Evolutionary conservation across 1,284 basidiomycete genomes (phyloP).

Genomic region (Chiua sp.): DNA sequence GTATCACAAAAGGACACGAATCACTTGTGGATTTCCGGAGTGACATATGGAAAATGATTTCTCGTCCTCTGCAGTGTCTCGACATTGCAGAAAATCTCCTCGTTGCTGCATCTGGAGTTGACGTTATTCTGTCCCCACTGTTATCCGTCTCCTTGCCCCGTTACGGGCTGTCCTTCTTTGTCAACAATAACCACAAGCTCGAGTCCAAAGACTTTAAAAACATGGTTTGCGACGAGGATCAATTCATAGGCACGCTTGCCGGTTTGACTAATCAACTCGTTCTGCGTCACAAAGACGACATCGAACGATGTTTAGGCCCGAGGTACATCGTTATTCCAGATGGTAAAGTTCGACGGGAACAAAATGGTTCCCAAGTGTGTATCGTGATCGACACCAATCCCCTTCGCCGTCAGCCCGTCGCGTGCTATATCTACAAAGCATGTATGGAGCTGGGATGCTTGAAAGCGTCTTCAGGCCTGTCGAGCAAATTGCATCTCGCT

Average conservation of each 20-base stretch:
- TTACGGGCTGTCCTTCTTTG: constrained; percentile 40
- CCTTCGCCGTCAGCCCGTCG: constrained; percentile 5
- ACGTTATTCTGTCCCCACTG: no score
- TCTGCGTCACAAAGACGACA: constrained; percentile 33
- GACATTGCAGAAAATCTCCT: no score
- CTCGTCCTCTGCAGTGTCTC: no score
- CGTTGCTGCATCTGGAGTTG: neutral
- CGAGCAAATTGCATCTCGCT: constrained; percentile 43
- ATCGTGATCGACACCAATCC: constrained; percentile 24
- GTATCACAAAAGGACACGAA: constrained; percentile 14
- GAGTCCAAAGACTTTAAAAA: constrained; percentile 30
- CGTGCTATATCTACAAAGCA: constrained; percentile 44
- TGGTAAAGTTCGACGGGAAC: constrained; percentile 36
- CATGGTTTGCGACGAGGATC: constrained; percentile 28
- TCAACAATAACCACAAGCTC: constrained; percentile 31
- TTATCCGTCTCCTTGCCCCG: constrained; percentile 37
- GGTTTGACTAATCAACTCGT: constrained; percentile 45
- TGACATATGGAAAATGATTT: no score
- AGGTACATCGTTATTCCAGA: constrained; percentile 47
- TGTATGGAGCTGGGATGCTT: constrained; percentile 46
- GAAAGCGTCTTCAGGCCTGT: constrained; percentile 36
- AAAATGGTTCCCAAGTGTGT: constrained; percentile 29
- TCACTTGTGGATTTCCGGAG: constrained; percentile 39
- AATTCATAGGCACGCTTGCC: constrained; percentile 29
- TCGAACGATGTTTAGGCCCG: constrained; percentile 3